Evolutionary conservation across 2,329 filamentous ascomycete species (phyloP), one percentile per base, ranked within the genome.

Genomic region (Pyricularia pennisetigena): DNA sequence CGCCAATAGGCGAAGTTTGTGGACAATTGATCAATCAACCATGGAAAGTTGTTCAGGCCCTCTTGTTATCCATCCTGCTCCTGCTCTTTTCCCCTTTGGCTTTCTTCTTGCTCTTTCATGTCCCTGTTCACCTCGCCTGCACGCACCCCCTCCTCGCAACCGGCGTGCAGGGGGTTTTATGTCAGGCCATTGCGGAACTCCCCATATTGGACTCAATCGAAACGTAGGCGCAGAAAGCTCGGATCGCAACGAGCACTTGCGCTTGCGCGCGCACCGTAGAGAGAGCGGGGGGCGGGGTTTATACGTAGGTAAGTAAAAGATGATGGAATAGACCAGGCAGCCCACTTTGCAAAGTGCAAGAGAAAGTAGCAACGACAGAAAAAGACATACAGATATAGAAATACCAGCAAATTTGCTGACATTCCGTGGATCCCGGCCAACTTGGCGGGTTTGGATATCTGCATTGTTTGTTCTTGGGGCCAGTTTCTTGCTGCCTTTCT

Each of bases 201-300:
- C 32, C 41, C 41, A 49, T 49, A 49, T n/a, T 49, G 41, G 41
- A 49, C 16, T 49, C 41, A 49, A 49, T 49, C 41, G 16, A 49
- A 49, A 49, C 41, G 41, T 49, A 49, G 41, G 41, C 41, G 41
- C 41, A 49, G 5, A 49, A 49, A 49, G 41, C 41, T 49, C 16
- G 41, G 41, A 49, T 49, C 41, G 41, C 41, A 49, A 49, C 16
- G 41, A 49, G 41, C 41, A 49, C 20, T 49, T 49, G 41, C 41
- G 20, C 41, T 49, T 49, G 41, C 16, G 41, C 41, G 41, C 61
- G 68, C 61, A 65, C 49, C 41, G 68, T 65, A 68, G 35, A 68
- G 68, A 67, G 65, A 64, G 64, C 6, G 20, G 41, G 30, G 41
- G 41, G 16, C 16, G 41, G 41, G 41, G 41, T 49, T 49, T 41